phyloP scores from a whole-genome alignment of 164 flowering plant genomes.

The Santalum album region DNA sequence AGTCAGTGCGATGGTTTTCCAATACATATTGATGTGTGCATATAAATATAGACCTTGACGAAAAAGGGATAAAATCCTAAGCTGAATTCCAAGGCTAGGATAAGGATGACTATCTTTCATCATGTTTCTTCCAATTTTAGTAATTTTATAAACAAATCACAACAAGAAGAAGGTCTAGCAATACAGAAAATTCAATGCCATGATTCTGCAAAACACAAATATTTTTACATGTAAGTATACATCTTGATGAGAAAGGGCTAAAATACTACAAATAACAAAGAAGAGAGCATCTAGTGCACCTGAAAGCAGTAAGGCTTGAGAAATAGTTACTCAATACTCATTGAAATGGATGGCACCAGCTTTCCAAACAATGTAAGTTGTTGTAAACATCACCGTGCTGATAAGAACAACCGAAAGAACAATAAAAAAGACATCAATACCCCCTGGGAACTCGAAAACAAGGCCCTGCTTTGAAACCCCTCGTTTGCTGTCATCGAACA shows the following conservation, averaged over 20 bases:
- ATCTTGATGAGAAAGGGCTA: not conserved
- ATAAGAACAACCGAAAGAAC: constrained; percentile 58
- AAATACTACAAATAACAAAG: not conserved
- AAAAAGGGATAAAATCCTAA: too few relatives aligned
- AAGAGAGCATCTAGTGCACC: constrained; percentile 3
- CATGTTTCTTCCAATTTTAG: too few relatives aligned
- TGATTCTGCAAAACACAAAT: too few relatives aligned
- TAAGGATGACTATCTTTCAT: too few relatives aligned
- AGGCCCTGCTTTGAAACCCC: constrained; percentile 72
- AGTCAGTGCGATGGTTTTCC: too few relatives aligned
- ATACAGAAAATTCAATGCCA: too few relatives aligned
- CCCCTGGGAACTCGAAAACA: constrained; percentile 79
- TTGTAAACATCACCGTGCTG: constrained; percentile 79
- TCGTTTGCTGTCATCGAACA: constrained; percentile 83
- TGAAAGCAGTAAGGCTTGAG: constrained; percentile 6
- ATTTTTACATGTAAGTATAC: constrained; percentile 9
- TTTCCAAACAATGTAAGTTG: constrained; percentile 89
- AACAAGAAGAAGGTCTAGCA: too few relatives aligned
- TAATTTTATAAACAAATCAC: too few relatives aligned
- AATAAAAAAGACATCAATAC: constrained; percentile 57
- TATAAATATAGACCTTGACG: too few relatives aligned
- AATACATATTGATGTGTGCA: too few relatives aligned
- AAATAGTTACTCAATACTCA: constrained; percentile 32
- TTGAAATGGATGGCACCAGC: constrained; percentile 93
- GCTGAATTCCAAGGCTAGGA: too few relatives aligned